phyloP scores from a whole-genome alignment of 305 asterid genomes.

The Coffea humblotiana region DNA sequence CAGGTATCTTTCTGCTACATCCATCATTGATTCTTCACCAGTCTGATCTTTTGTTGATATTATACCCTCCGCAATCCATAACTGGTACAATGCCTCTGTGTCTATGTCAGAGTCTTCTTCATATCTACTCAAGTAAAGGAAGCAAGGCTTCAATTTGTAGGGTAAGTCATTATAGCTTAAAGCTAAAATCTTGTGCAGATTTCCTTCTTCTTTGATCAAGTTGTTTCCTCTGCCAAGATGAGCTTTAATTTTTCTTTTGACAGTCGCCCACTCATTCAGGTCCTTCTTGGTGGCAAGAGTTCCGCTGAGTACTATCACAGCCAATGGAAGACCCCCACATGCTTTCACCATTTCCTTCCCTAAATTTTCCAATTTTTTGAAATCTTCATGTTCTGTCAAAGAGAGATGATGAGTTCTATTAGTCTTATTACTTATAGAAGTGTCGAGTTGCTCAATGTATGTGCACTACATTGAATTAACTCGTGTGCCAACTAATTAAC shows the following conservation, averaged over 20 bases:
- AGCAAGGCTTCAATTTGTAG: conserved; percentile 53
- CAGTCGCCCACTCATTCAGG: conserved; percentile 49
- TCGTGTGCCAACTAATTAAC: no score
- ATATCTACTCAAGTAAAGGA: conserved; percentile 45
- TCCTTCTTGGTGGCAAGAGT: conserved; percentile 42
- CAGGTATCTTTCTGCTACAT: conserved; percentile 40
- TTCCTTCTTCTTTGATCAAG: conserved; percentile 30
- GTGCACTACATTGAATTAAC: no score
- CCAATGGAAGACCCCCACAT: conserved; percentile 66
- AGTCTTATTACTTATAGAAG: neutral
- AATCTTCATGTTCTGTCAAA: conserved; percentile 24
- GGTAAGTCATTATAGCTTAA: conserved; percentile 57
- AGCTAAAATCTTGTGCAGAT: conserved; percentile 44
- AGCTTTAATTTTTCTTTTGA: conserved; percentile 39
- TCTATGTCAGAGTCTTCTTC: conserved; percentile 47
- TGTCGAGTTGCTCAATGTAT: neutral
- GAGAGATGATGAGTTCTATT: neutral
- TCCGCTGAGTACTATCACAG: conserved; percentile 58
- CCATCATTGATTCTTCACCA: conserved; percentile 40
- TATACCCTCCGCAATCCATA: conserved; percentile 68
- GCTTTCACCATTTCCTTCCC: conserved; percentile 54
- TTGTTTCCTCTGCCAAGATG: conserved; percentile 34
- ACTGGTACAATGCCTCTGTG: conserved; percentile 40
- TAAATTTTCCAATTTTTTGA: conserved; percentile 38
- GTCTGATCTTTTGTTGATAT: conserved; percentile 26